A percentile compares a stretch with the other conserved stretches of the same genome.
Evolutionary conservation across 73 alveolate species (phyloP).

Genomic region (Tetrahymena elliotti): DNA sequence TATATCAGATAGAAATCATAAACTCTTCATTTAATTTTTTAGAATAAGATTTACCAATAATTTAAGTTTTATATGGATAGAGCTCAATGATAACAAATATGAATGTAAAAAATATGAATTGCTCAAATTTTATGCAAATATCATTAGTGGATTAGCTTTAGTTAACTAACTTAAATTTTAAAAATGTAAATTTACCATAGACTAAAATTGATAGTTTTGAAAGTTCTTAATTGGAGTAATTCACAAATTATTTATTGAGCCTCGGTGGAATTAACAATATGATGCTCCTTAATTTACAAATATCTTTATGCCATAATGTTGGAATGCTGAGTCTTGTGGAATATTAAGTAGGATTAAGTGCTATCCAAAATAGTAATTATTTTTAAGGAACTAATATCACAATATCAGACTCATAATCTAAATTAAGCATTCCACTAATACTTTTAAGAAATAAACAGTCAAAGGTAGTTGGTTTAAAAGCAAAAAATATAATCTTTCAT

Average conservation of each 20-base stretch:
- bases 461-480: not conserved
- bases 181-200: not conserved
- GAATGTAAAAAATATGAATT: not conserved
- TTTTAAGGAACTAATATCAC: not conserved
- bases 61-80: not conserved
- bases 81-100: not conserved
- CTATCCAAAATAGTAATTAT: not conserved
- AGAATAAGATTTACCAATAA: not conserved
- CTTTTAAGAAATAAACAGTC: not conserved
- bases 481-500: not conserved
- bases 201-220: not conserved
- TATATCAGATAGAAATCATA: too few species aligned
- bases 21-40: not conserved
- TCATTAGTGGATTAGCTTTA: not conserved
- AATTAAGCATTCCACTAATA: not conserved
- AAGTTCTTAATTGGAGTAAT: not conserved
- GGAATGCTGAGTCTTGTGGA: not conserved
- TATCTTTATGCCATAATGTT: not conserved
- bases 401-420: not conserved
- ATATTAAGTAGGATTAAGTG: not conserved
- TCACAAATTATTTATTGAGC: not conserved
- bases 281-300: not conserved
- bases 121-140: not conserved
- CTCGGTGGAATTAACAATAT: not conserved
- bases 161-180: not conserved